A percentile compares a stretch with the other conserved stretches of the same genome.
phyloP scores from a whole-genome alignment of 495 filamentous ascomycete genomes.

The Lophiotrema nucula region DNA sequence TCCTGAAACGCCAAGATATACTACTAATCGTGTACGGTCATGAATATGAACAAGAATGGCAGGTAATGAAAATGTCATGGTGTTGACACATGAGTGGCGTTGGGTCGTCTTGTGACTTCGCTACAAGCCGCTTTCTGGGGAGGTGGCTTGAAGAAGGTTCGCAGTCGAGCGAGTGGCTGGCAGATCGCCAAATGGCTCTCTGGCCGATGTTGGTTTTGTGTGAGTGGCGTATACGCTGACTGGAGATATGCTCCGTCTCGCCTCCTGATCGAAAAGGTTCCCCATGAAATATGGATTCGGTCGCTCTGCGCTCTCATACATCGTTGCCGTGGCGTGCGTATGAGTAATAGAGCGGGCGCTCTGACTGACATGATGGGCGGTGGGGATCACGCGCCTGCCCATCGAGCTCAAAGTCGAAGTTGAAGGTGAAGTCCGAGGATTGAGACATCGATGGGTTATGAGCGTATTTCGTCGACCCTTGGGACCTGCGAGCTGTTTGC shows the following conservation, averaged over 20 bases:
- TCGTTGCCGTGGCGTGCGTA: conserved; percentile 4
- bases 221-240: neutral
- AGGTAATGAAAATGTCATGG: conserved; percentile 1
- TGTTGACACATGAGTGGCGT: conserved; percentile 18
- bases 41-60: conserved; percentile 21
- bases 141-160: neutral
- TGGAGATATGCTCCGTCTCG: neutral
- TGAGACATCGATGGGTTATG: conserved; percentile 34
- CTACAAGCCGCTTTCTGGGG: neutral
- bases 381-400: neutral
- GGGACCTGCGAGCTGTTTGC: conserved; percentile 7
- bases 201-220: neutral
- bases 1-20: conserved; percentile 12
- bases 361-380: conserved; percentile 10
- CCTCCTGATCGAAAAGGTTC: too few species aligned
- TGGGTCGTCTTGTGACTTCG: neutral
- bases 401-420: conserved; percentile 19
- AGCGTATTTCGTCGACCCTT: neutral
- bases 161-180: neutral
- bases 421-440: conserved; percentile 28
- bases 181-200: neutral
- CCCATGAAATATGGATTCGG: too few species aligned
- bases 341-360: conserved; percentile 17
- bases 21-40: conserved; percentile 3
- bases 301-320: neutral